Evolutionary conservation across 495 filamentous ascomycete species (phyloP), one percentile per base, ranked within the genome.

Genomic region (Xylaria curta): DNA sequence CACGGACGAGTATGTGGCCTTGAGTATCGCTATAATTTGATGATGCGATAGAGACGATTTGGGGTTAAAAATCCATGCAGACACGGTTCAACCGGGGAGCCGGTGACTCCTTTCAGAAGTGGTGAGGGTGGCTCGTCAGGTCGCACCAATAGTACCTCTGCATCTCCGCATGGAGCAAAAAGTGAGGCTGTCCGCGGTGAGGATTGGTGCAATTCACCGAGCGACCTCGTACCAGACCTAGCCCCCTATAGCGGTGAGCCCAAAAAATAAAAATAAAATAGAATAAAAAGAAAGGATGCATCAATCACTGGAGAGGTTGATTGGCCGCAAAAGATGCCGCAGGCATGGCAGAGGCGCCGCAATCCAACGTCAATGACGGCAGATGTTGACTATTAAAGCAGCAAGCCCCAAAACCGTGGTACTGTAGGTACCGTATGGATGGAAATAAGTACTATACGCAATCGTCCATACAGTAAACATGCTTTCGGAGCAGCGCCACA

Each of bases 131-230:
- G 63, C 46, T 49, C 26, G 24, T 63, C 68, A 63, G 54, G 58
- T 63, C 53, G 33, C 40, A 60, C 69, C 38, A 64, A 60, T 42
- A 59, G 42, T 49, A 6, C 49, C 28, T 36, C 51, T 60, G 62
- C 42, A 26, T 60, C 62, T 66, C 62, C 53, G 49, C 51, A 21
- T 42, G 42, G 33, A 56, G 38, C 49, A 40, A 60, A 47, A 60
- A 47, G 46, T 64, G 51, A 71, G 61, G 61, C 60, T 66, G 62
- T 51, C 62, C 40, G 53, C 62, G 61, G 69, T 71, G 62, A 66
- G 51, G 51, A 64, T 66, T 49, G 54, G 69, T 66, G 53, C 51
- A 33, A 71, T 66, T 71, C 60, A 71, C 69, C 69, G 69, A 64
- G 49, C 53, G 60, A 3, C 26, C 26, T 59, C 40, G 26, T 33